phyloP scores from a whole-genome alignment of 2,329 filamentous ascomycete species.

The Eutypella sp. region DNA sequence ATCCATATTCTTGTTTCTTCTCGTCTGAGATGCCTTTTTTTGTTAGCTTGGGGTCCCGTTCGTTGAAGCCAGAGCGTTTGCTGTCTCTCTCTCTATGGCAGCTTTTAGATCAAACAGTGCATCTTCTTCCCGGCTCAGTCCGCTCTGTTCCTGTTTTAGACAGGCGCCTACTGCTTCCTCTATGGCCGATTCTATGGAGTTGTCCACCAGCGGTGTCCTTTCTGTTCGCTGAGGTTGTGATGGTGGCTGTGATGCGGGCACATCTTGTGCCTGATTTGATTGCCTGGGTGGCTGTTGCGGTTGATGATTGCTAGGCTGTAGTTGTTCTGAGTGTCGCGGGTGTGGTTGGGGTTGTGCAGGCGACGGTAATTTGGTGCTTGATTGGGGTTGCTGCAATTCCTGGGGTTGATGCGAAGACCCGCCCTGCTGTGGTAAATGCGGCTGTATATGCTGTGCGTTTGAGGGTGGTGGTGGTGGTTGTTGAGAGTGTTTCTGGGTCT shows the following conservation, averaged over 20 bases:
- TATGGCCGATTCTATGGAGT: conserved; percentile 8
- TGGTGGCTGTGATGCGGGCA: conserved; percentile 5
- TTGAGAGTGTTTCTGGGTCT: not conserved
- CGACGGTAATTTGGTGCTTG: conserved; percentile 8
- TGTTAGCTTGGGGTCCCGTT: not conserved
- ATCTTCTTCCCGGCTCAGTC: conserved; percentile 22
- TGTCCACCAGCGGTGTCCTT: not conserved
- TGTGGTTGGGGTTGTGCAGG: conserved; percentile 6
- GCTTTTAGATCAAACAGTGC: conserved; percentile 23
- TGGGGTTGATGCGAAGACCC: conserved; percentile 9
- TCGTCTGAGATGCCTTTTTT: not conserved
- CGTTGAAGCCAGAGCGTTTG: conserved; percentile 1
- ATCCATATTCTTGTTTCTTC: too few relatives aligned
- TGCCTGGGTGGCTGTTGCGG: conserved; percentile 6
- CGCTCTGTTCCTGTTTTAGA: conserved; percentile 11
- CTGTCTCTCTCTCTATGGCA: conserved; percentile 15
- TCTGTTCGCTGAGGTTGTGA: conserved; percentile 6
- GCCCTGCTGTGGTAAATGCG: not conserved
- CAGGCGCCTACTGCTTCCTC: conserved; percentile 2
- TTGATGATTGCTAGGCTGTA: conserved; percentile 2
- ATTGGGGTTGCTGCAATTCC: conserved; percentile 5
- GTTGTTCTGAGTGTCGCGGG: not conserved
- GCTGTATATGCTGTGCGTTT: not conserved
- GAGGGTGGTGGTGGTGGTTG: conserved; percentile 4
- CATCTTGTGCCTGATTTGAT: conserved; percentile 6